phyloP scores from a whole-genome alignment of 139 green algal species.

The Diplosphaera chodatii region DNA sequence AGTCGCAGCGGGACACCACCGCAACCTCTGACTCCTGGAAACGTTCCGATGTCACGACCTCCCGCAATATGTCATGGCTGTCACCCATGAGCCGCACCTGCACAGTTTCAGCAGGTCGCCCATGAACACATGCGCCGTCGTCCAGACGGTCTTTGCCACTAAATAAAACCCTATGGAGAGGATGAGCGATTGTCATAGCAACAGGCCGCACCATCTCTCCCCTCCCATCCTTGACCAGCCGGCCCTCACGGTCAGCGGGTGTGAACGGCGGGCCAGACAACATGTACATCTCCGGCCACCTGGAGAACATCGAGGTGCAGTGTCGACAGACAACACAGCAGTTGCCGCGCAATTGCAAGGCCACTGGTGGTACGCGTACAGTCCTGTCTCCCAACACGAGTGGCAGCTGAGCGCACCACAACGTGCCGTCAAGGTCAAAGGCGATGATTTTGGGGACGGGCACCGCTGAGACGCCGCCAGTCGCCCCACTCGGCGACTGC shows the following conservation, averaged over 20 bases:
- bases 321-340: too few relatives aligned
- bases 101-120: too few relatives aligned
- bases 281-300: slow-evolving; percentile 48
- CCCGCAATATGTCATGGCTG: slow-evolving; percentile 27
- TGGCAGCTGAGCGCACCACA: slow-evolving; percentile 9
- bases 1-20: neutral
- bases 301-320: too few relatives aligned
- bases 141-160: too few relatives aligned
- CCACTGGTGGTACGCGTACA: too few relatives aligned
- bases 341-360: too few relatives aligned
- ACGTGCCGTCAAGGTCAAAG: slow-evolving; percentile 24
- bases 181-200: too few relatives aligned
- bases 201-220: slow-evolving; percentile 21
- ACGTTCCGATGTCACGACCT: slow-evolving; percentile 32
- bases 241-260: slow-evolving; percentile 5
- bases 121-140: too few relatives aligned
- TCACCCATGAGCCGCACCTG: slow-evolving; percentile 36
- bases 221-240: slow-evolving; percentile 24
- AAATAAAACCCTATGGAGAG: too few relatives aligned
- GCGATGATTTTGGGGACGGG: slow-evolving; percentile 4
- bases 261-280: slow-evolving; percentile 38
- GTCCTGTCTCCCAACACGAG: neutral
- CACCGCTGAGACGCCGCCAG: neutral
- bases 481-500: neutral
- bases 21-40: slow-evolving; percentile 37